Evolutionary conservation across 495 filamentous ascomycete species (phyloP), one percentile per base, ranked within the genome.

Genomic region (Penicillium goetzii): DNA sequence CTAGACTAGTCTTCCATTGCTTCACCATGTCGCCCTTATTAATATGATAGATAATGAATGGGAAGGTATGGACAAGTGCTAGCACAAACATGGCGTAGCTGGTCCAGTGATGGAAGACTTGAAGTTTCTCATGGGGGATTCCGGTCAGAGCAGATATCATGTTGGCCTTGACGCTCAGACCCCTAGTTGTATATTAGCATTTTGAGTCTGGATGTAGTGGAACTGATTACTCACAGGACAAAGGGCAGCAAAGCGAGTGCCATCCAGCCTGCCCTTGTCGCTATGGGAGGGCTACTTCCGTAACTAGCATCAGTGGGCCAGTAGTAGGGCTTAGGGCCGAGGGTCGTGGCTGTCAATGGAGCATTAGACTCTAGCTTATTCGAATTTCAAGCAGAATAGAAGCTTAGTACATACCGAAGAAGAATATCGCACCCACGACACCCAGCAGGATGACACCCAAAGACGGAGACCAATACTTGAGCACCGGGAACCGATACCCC

Each of bases 321-420:
- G 71, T 87, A 87, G 61, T 86, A 86, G 2, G 85, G 85, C 41
- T 80, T 62, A 3, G 84, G 81, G 21, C 75, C 78, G 9, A 86
- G 70, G 1, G 74, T 80, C 81, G 85, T 79, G 36, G 72, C 78
- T 84, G 65, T 43, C 7, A 23, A 12, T 38, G 30, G 8, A 34
- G 15, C 36, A 40, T 59, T 19, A 61, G 60, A 41, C 25, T 56
- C 25, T 30, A 49, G 12, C 17, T 68, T 68, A 49, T 76, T 12
- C 28, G 25, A 81, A n/a, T 68, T 67, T 4, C 68, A 47, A 23
- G 43, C 9, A 7, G 30, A 32, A 8, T 47, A 10, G 11, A 3
- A 23, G 21, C 9, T 23, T 12, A 23, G 1, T 30, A 4, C 58
- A 53, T 68, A 81, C 72, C 80, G 43, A 74, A 65, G 55, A 68